Base-by-base conservation (phyloP, 352 stramenopile species). In the Phytophthora cactorum region DNA sequence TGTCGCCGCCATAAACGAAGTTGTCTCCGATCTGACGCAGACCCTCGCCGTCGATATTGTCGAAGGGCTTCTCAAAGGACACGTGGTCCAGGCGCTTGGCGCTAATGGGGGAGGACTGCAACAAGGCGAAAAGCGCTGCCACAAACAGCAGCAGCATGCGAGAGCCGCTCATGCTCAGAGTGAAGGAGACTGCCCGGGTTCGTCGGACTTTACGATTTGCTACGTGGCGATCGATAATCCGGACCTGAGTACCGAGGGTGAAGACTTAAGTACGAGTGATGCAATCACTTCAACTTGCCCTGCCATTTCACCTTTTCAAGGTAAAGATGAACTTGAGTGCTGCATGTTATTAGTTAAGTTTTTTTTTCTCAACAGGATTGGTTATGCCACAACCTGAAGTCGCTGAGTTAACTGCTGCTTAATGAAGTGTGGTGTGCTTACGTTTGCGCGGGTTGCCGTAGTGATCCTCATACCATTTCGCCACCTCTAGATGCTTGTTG, bases 31-130 rank as follows among this genome's bases (percentile, higher is more conserved):
- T 53, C 49, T 85, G 66, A 44, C 88, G 86, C 65, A 77, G 62
- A 9, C 86, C 86, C 3, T 91, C 79, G 39, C 75, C 57, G 45
- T 79, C 75, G 55, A 96, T 90, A 46, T 70, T 63, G 66, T 96
- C 85, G 56, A 94, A 96, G 1, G 88, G 88, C 58, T 96, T 94
- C 34, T 86, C 70, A 61, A 96, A 94, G 17, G 86, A 92, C 8
- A 90, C 71, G 29, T 74, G 57, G 41, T 75, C 47, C 41, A 92
- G 64, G 17, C 77, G 72, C 66, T 80, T 86, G 10, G 61, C 78
- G 39, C 44, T 58, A 32, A 44, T 57, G 29, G 46, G 46, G 15
- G 61, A 56, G 8, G 68, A 50, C 43, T 77, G 67, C 49, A 74
- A 4, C 31, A 51, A 34, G 25, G 60, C 49, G 17, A 81, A 31